Evolutionary conservation across 805 yeast species (phyloP).

Genomic region (Cyberlindnera amylophila): DNA sequence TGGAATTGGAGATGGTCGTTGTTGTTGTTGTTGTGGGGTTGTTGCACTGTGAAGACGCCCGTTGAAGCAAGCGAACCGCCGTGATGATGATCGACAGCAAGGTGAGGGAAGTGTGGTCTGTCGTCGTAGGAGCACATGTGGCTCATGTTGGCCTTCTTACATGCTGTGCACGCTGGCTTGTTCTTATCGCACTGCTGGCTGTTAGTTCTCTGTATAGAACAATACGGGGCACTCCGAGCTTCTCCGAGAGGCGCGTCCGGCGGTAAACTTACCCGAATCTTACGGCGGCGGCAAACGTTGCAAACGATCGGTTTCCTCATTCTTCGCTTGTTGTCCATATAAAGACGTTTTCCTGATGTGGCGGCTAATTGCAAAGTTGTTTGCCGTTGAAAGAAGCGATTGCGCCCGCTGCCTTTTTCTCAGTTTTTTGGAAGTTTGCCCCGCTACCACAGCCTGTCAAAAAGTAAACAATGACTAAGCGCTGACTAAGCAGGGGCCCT

Average conservation of each 20-base stretch:
- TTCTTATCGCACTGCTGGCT: slow-evolving; percentile 25
- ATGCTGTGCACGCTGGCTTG: slow-evolving; percentile 26
- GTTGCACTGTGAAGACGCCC: too few relatives aligned
- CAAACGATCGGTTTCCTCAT: slow-evolving; percentile 29
- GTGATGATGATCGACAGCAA: slow-evolving; percentile 5
- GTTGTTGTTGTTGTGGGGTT: too few relatives aligned
- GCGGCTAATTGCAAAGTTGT: too few relatives aligned
- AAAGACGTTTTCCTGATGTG: too few relatives aligned
- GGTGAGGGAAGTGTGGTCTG: slow-evolving; percentile 5
- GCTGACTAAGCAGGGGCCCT: neutral
- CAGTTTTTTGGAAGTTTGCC: neutral
- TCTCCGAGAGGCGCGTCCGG: neutral
- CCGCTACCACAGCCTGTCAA: neutral
- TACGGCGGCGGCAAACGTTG: slow-evolving; percentile 28
- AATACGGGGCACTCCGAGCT: neutral
- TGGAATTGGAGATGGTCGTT: slow-evolving; percentile 16
- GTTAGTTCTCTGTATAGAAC: slow-evolving; percentile 2
- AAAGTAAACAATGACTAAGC: neutral
- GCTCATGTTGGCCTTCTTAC: slow-evolving; percentile 25
- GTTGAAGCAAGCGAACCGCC: too few relatives aligned
- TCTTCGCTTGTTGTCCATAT: slow-evolving; percentile 12
- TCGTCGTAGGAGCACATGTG: slow-evolving; percentile 27
- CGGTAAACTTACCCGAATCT: slow-evolving; percentile 26
- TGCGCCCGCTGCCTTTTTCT: slow-evolving; percentile 3
- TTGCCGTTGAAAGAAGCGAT: too few relatives aligned